These are phyloP conservation scores for Leptoxyphium fumago DNA, from an alignment of 2,329 filamentous ascomycete genomes.

Conservation along the genomic window DNA sequence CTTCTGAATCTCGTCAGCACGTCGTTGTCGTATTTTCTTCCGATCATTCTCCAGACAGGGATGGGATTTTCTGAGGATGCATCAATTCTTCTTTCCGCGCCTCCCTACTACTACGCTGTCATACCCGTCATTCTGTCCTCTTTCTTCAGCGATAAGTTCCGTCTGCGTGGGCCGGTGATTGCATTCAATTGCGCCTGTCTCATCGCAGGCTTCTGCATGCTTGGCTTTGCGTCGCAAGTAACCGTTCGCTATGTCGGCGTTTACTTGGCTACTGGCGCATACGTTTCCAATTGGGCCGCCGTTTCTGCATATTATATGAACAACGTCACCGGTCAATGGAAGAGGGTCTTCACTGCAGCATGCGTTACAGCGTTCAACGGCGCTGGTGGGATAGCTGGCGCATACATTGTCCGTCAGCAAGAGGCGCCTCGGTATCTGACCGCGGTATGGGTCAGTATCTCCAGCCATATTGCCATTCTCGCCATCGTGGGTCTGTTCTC, in stretches of 20 bases:
- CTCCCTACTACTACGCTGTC: constrained; percentile 53
- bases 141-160: constrained; percentile 44
- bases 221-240: constrained; percentile 46
- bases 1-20: constrained; percentile 53
- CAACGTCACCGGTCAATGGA: constrained; percentile 50
- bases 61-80: constrained; percentile 29
- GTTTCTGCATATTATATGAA: constrained; percentile 49
- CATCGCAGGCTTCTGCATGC: constrained; percentile 49
- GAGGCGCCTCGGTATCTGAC: constrained; percentile 51
- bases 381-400: constrained; percentile 49
- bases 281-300: constrained; percentile 55
- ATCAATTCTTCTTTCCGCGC: constrained; percentile 47
- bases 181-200: constrained; percentile 48
- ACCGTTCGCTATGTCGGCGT: constrained; percentile 50
- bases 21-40: constrained; percentile 50
- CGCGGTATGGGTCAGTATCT: constrained; percentile 53
- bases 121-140: constrained; percentile 50
- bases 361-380: constrained; percentile 45
- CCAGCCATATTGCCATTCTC: constrained; percentile 21
- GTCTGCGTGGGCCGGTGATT: constrained; percentile 48
- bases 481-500: constrained; percentile 14
- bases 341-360: constrained; percentile 46
- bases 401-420: constrained; percentile 46
- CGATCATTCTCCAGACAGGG: constrained; percentile 28
- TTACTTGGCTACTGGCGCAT: constrained; percentile 52